Evolutionary conservation across 148 eudicot genomes (phyloP).

Genomic region (Camellia sinensis): DNA sequence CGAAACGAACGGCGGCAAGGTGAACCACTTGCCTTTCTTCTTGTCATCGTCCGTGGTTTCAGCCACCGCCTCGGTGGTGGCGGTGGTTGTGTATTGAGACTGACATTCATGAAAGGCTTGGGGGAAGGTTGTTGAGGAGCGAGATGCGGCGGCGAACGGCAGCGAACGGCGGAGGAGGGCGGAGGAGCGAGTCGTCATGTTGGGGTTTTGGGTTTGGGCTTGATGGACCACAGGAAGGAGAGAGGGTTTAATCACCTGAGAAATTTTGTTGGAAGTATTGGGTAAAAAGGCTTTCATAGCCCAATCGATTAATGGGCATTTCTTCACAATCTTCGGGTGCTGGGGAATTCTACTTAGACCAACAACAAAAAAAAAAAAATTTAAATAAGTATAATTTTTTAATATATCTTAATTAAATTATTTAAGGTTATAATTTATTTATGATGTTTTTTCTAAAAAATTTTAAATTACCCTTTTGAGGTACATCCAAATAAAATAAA

Average conservation of each 20-base stretch:
- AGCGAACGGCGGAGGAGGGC: conserved; percentile 28
- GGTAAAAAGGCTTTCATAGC: neutral
- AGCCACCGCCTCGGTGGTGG: conserved; percentile 12
- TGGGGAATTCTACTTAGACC: too few relatives aligned
- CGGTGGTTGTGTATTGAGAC: conserved; percentile 12
- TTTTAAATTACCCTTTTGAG: too few relatives aligned
- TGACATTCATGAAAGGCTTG: neutral
- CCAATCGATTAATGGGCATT: neutral
- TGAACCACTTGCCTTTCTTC: conserved; percentile 50
- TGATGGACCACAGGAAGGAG: neutral
- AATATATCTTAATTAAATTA: too few relatives aligned
- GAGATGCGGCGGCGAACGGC: conserved; percentile 19
- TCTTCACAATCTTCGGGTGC: too few relatives aligned
- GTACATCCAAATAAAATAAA: too few relatives aligned
- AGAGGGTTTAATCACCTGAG: neutral
- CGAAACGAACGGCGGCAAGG: conserved; percentile 57
- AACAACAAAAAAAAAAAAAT: too few relatives aligned
- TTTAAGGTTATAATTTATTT: too few relatives aligned
- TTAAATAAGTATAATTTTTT: too few relatives aligned
- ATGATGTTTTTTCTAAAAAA: too few relatives aligned
- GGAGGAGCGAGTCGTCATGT: conserved; percentile 26
- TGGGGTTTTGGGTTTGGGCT: conserved; percentile 4
- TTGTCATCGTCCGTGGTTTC: conserved; percentile 17
- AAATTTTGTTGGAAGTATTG: neutral
- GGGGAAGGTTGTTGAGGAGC: neutral